These are phyloP conservation scores for Daldinia grandis DNA, from an alignment of 495 filamentous ascomycete species.

Conservation along the genomic window DNA sequence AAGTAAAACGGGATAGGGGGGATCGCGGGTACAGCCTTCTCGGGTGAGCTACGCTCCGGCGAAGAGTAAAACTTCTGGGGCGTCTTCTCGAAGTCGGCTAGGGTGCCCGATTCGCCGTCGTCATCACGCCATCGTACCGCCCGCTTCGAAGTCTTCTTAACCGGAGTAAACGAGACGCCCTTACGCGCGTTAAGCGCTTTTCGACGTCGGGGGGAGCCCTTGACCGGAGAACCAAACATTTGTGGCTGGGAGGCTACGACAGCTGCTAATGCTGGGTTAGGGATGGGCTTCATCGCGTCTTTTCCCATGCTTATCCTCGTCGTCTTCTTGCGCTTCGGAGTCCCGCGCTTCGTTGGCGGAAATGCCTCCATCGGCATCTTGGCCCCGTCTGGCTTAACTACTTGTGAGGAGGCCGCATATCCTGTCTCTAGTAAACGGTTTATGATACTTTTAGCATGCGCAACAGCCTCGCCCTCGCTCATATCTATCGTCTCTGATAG, in stretches of 20 bases:
- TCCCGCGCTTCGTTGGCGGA: slow-evolving; percentile 72
- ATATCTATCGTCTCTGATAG: slow-evolving; percentile 82
- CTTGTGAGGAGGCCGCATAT: slow-evolving; percentile 73
- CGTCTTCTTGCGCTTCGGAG: slow-evolving; percentile 78
- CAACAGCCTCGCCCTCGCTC: slow-evolving; percentile 81
- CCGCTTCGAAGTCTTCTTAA: slow-evolving; percentile 77
- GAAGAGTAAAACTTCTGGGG: slow-evolving; percentile 71
- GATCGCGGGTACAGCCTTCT: slow-evolving; percentile 40
- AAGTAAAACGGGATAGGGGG: slow-evolving; percentile 53
- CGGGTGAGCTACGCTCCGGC: slow-evolving; percentile 55
- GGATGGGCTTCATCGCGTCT: slow-evolving; percentile 45
- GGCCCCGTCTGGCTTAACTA: slow-evolving; percentile 90
- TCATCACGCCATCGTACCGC: slow-evolving; percentile 94
- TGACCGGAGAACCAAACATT: slow-evolving; percentile 60
- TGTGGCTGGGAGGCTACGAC: slow-evolving; percentile 51
- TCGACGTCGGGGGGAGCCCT: slow-evolving; percentile 83
- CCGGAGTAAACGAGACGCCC: slow-evolving; percentile 79
- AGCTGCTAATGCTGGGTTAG: slow-evolving; percentile 48
- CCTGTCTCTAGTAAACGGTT: slow-evolving; percentile 79
- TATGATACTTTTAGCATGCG: slow-evolving; percentile 81
- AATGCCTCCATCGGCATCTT: slow-evolving; percentile 67
- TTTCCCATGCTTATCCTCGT: slow-evolving; percentile 43
- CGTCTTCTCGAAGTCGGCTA: slow-evolving; percentile 90
- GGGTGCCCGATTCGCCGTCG: slow-evolving; percentile 75
- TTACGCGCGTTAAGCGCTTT: slow-evolving; percentile 72